Evolutionary conservation across 495 filamentous ascomycete species (phyloP), one percentile per base, ranked within the genome.

Genomic region (Hypoxylon fragiforme): DNA sequence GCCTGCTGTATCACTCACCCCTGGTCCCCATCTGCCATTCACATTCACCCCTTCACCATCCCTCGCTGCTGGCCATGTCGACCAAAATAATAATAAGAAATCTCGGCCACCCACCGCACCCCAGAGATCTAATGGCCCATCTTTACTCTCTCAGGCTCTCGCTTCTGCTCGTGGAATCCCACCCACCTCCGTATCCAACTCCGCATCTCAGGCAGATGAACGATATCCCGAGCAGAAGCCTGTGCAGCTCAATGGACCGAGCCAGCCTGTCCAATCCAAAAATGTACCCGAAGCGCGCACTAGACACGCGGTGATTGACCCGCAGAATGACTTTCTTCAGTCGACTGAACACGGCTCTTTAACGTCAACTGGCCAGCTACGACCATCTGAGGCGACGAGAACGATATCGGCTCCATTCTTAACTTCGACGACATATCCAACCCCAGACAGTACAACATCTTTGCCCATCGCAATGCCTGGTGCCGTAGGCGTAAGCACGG

Each of bases 141-240:
- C 76, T 43, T 56, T 79, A 57, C 73, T 79, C 57, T 73, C 75
- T 44, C 72, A 78, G 66, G 76, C 75, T 66, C 69, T 79, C 53
- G 76, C 76, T 62, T 75, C 73, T 68, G 76, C 76, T 56, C 76
- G 76, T 63, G 76, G 76, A 58, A 77, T 78, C 34, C 66, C 54
- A 11, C 37, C 48, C 28, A 55, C 63, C 6, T 19, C 47, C 37
- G 45, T 30, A 15, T 44, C 52, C 39, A 57, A 61, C 38, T 15
- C 56, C 40, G n/a, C n/a, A n/a, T n/a, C n/a, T n/a, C n/a, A n/a
- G n/a, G n/a, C n/a, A n/a, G 63, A 70, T 24, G 50, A 60, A 20
- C 63, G 65, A 45, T 66, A 56, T 48, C 43, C 59, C 58, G 59
- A 55, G 43, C 52, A 65, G 46, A 59, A 61, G 49, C 40, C 47